phyloP scores from a whole-genome alignment of 75 land plant species.

The Pseudotsuga menziesii region DNA sequence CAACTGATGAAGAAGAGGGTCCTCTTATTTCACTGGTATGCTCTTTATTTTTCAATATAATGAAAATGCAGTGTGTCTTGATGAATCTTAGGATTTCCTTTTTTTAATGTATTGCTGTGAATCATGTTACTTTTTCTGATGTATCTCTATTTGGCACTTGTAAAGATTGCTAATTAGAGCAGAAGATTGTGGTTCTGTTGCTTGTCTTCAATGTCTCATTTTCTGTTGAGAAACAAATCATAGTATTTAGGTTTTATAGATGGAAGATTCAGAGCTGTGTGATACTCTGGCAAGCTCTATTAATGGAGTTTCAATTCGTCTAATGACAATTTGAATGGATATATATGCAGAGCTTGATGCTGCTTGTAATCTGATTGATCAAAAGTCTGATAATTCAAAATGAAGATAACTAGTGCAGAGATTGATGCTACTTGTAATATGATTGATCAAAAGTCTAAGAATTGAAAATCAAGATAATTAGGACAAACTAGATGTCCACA shows the following conservation, averaged over 20 bases:
- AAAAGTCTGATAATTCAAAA: neutral
- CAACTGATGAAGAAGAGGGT: conserved; percentile 94
- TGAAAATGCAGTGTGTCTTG: neutral
- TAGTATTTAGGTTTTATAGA: no score
- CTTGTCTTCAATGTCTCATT: neutral
- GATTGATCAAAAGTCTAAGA: neutral
- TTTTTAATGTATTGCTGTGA: neutral
- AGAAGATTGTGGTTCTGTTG: neutral
- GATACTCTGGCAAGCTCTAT: neutral
- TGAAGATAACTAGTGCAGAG: no score
- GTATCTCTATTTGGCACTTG: neutral
- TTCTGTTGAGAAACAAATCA: neutral
- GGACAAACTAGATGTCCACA: neutral
- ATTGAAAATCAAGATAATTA: no score
- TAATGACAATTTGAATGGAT: neutral
- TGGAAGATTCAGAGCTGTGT: neutral
- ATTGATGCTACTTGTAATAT: neutral
- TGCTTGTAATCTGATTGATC: neutral
- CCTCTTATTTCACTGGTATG: conserved; percentile 82
- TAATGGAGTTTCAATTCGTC: neutral
- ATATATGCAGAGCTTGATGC: neutral
- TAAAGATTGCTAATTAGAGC: neutral
- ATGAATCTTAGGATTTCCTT: neutral
- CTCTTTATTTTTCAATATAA: conserved; percentile 10
- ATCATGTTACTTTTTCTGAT: neutral